These are phyloP conservation scores for Cinnamomum micranthum DNA, from an alignment of 164 flowering plant genomes.

Conservation along the genomic window DNA sequence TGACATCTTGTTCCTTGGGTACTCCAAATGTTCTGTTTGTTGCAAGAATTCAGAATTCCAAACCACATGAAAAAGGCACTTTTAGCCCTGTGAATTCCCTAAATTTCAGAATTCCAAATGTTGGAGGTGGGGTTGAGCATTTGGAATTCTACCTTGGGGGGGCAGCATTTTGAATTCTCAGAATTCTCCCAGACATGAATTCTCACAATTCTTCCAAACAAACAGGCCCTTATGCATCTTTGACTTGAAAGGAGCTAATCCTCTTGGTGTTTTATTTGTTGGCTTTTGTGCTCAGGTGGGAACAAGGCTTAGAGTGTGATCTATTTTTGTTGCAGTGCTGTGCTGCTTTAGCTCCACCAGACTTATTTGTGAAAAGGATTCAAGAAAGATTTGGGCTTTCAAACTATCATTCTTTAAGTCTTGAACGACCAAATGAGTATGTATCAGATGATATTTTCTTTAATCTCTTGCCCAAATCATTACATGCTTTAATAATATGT, in stretches of 20 bases:
- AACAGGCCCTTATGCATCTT: no score
- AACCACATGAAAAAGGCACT: no score
- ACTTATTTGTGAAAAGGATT: constrained; percentile 62
- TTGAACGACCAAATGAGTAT: constrained; percentile 65
- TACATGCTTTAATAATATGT: background rate
- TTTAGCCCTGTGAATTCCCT: no score
- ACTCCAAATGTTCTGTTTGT: no score
- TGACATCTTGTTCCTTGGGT: no score
- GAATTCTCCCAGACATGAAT: no score
- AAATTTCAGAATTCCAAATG: no score
- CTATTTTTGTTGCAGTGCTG: constrained; percentile 91
- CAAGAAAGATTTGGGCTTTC: constrained; percentile 78
- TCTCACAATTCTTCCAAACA: no score
- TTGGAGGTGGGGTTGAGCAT: no score
- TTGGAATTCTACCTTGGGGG: no score
- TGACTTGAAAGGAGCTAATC: background rate
- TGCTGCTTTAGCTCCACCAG: constrained; percentile 95
- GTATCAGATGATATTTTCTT: constrained; percentile 16
- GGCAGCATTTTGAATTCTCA: no score
- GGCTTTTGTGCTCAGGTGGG: constrained; percentile 56
- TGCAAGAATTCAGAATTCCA: no score
- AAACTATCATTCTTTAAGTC: constrained; percentile 54
- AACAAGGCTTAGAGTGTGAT: constrained; percentile 80
- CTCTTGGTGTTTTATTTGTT: constrained; percentile 2
- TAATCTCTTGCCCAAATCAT: background rate